Conservation (phyloP, 2,329 filamentous ascomycete species). For the Claviceps africana region DNA sequence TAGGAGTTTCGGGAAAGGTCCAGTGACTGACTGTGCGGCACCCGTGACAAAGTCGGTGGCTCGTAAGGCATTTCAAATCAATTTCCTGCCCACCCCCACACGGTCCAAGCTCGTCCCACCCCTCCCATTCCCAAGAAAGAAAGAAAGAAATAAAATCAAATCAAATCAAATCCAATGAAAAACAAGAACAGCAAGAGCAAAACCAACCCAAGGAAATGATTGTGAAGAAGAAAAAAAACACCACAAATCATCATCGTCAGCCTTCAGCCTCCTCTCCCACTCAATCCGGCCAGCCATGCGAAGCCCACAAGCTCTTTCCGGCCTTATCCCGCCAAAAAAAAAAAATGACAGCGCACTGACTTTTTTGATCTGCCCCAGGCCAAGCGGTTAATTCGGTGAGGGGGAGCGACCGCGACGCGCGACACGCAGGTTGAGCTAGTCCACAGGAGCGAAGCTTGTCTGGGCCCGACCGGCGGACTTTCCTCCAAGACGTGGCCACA, state of each 20-base stretch:
- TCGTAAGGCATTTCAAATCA: neutral
- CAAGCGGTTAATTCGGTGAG: neutral
- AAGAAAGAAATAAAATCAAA: neutral
- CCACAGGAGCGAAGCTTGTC: too few species aligned
- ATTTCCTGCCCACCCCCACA: neutral
- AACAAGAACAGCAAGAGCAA: neutral
- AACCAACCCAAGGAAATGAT: too few species aligned
- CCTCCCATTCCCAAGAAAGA: neutral
- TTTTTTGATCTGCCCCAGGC: neutral
- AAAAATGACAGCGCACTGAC: neutral
- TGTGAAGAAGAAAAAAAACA: neutral
- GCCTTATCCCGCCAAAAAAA: neutral
- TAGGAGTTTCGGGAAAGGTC: too few species aligned
- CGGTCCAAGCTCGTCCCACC: neutral
- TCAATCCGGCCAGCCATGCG: neutral
- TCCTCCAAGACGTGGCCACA: neutral
- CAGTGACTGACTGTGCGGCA: too few species aligned
- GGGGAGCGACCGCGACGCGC: neutral
- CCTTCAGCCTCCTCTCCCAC: neutral
- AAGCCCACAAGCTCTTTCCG: neutral
- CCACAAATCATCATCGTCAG: neutral
- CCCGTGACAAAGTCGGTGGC: neutral
- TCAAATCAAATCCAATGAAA: too few species aligned
- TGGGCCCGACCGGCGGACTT: neutral
- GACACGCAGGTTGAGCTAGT: neutral